Evolutionary conservation across 2,329 filamentous ascomycete species (phyloP), one percentile per base, ranked within the genome.

Genomic region (Graphilbum fragrans): DNA sequence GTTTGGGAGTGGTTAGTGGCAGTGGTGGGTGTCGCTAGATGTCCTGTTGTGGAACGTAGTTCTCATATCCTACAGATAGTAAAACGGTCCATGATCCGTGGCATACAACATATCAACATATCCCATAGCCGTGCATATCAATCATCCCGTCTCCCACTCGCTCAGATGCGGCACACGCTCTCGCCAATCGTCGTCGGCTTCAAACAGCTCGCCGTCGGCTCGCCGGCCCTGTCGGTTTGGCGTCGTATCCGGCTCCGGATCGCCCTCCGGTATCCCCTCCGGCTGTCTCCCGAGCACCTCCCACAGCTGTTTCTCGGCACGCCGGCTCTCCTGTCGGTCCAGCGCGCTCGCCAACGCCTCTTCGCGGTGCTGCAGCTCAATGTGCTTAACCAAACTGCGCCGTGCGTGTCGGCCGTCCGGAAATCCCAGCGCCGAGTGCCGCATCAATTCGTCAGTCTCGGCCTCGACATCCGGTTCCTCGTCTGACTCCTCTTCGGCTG

Each of bases 1-100:
- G 32, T 80, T 77, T 60, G 70, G 72, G 20, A 77, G 67, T 52
- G 69, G 68, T 21, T 3, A 14, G 9, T 23, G 19, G 17, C 2
- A 5, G 17, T 19, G 31, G 5, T n/a, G 32, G 14, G 22, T 10
- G 31, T 11, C 5, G 31, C 9, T n/a, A 32, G 16, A n/a, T 8
- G 25, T n/a, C n/a, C n/a, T n/a, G n/a, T n/a, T n/a, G n/a, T n/a
- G n/a, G 10, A 23, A n/a, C 17, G 5, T n/a, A n/a, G n/a, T n/a
- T n/a, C n/a, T n/a, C n/a, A n/a, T n/a, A n/a, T n/a, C n/a, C n/a
- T n/a, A n/a, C n/a, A n/a, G n/a, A n/a, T n/a, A n/a, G n/a, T n/a
- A n/a, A n/a, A n/a, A n/a, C n/a, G n/a, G n/a, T n/a, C n/a, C n/a
- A n/a, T n/a, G n/a, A n/a, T n/a, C n/a, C n/a, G n/a, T n/a, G n/a